These are phyloP conservation scores for Phialophora expanda DNA, from an alignment of 2,329 filamentous ascomycete species.

Conservation along the genomic window DNA sequence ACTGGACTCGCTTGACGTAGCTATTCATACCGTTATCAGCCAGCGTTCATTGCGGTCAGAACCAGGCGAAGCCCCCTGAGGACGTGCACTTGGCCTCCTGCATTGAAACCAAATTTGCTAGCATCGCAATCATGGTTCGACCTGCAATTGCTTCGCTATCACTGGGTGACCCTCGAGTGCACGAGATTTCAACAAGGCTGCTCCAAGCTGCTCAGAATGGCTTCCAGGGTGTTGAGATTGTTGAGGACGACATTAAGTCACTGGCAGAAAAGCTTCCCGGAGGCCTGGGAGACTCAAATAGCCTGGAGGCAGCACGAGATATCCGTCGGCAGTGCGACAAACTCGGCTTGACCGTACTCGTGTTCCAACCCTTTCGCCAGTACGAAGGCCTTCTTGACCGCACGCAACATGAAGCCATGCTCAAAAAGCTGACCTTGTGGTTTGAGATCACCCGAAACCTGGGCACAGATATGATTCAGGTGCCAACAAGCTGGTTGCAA, in stretches of 20 bases:
- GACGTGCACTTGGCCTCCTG: not conserved
- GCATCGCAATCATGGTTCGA: not conserved
- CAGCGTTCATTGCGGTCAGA: not conserved
- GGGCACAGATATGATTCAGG: constrained; percentile 71
- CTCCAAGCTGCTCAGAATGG: constrained; percentile 12
- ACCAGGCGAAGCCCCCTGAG: not conserved
- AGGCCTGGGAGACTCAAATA: constrained; percentile 3
- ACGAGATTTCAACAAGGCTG: constrained; percentile 10
- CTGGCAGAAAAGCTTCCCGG: constrained; percentile 3
- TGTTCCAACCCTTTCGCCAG: constrained; percentile 71
- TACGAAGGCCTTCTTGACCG: constrained; percentile 75
- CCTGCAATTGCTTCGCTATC: constrained; percentile 21
- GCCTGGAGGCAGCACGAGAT: constrained; percentile 9
- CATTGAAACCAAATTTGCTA: not conserved
- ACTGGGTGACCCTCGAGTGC: constrained; percentile 17
- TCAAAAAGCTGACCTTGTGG: constrained; percentile 71
- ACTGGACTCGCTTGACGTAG: not conserved
- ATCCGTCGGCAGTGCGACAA: constrained; percentile 17
- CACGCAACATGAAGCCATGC: constrained; percentile 59
- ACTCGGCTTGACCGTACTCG: not conserved
- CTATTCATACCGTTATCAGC: not conserved
- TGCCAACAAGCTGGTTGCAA: constrained; percentile 72
- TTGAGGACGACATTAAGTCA: constrained; percentile 19
- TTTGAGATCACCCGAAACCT: constrained; percentile 69
- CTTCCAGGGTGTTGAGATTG: constrained; percentile 19